Conservation (phyloP, 441 rosid species). For the Flueggea neowawraea region DNA sequence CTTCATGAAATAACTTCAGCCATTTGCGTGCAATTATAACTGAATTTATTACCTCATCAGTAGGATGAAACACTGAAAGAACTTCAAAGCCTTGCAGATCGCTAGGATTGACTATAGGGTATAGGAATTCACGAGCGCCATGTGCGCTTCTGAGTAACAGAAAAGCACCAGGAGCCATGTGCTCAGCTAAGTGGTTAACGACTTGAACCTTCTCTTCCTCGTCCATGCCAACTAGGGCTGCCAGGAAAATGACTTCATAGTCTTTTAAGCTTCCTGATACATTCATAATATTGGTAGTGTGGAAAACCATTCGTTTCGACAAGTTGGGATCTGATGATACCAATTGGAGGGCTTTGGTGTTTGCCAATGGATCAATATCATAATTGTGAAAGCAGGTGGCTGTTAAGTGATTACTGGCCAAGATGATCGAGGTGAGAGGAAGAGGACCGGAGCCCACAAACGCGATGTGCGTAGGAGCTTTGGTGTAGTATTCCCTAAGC, state of each 20-base stretch:
- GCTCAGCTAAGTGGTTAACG: constrained; percentile 56
- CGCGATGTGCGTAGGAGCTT: constrained; percentile 48
- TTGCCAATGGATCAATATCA: constrained; percentile 62
- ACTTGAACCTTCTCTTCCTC: constrained; percentile 53
- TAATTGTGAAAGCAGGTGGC: constrained; percentile 63
- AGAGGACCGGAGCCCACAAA: constrained; percentile 91
- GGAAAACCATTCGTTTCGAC: constrained; percentile 61
- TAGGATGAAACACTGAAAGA: constrained; percentile 63
- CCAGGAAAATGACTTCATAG: constrained; percentile 68
- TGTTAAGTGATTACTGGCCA: constrained; percentile 57
- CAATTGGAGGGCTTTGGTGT: constrained; percentile 43
- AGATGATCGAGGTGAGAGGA: constrained; percentile 74
- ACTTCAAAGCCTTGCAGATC: constrained; percentile 72
- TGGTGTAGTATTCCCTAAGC: constrained; percentile 26
- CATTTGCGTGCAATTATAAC: constrained; percentile 51
- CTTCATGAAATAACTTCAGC: constrained; percentile 8
- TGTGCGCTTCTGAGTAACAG: constrained; percentile 80
- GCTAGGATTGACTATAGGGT: constrained; percentile 59
- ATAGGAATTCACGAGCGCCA: constrained; percentile 81
- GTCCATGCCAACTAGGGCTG: constrained; percentile 84
- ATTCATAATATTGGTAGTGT: constrained; percentile 52
- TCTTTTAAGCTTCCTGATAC: constrained; percentile 36
- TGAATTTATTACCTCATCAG: constrained; percentile 77
- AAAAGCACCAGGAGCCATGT: constrained; percentile 69
- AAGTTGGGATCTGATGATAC: constrained; percentile 57